These are phyloP conservation scores for Leccinum subtestaceum DNA, from an alignment of 768 basidiomycete genomes.

Conservation along the genomic window DNA sequence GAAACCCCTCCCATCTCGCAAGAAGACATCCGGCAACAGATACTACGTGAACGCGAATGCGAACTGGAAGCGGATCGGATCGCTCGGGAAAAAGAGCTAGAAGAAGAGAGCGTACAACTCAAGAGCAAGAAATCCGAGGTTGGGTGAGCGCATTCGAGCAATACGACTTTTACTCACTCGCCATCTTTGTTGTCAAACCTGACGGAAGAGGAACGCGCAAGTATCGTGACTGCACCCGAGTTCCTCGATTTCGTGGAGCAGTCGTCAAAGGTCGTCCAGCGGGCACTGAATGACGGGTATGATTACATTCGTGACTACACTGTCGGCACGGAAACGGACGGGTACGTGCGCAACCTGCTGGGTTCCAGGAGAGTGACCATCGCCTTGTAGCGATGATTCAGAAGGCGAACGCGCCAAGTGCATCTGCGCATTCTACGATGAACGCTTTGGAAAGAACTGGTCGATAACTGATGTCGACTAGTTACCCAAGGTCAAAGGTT, in stretches of 20 bases:
- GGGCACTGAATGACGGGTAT: slow-evolving; percentile 92
- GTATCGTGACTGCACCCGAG: slow-evolving; percentile 83
- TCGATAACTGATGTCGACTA: slow-evolving; percentile 97
- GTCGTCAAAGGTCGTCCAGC: slow-evolving; percentile 91
- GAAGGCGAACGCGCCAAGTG: slow-evolving; percentile 88
- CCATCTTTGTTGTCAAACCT: slow-evolving; percentile 51
- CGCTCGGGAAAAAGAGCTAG: slow-evolving; percentile 45
- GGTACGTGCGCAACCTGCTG: slow-evolving; percentile 47
- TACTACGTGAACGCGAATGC: slow-evolving; percentile 41
- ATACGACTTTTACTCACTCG: slow-evolving; percentile 2
- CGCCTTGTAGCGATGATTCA: slow-evolving; percentile 67
- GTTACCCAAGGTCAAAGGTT: slow-evolving; percentile 83
- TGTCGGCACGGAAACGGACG: slow-evolving; percentile 79
- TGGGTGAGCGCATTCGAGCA: not conserved
- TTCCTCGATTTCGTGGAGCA: slow-evolving; percentile 93
- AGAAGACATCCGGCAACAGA: slow-evolving; percentile 71
- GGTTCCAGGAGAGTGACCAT: slow-evolving; percentile 7
- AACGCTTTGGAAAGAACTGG: slow-evolving; percentile 86
- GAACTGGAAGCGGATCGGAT: too few relatives aligned
- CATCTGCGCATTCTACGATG: slow-evolving; percentile 89
- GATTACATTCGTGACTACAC: slow-evolving; percentile 98
- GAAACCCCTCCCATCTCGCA: slow-evolving; percentile 53
- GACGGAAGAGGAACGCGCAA: slow-evolving; percentile 67
- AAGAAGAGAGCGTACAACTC: slow-evolving; percentile 57
- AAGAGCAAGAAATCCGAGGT: too few relatives aligned